phyloP scores from a whole-genome alignment of 352 stramenopile species.

The Pythium periplocum region DNA sequence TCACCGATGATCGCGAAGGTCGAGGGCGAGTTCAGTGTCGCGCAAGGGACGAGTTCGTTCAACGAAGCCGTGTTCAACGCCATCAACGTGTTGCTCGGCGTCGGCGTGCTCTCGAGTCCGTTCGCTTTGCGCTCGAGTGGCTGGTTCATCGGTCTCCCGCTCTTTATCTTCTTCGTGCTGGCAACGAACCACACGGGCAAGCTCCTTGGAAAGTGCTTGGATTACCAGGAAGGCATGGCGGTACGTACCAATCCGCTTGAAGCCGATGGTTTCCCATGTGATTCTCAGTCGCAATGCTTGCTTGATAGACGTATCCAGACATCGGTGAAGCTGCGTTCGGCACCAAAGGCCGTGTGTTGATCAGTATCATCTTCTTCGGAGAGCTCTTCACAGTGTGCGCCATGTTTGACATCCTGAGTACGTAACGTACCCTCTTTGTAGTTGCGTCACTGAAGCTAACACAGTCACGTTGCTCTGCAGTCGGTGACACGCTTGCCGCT shows the following conservation, averaged over 20 bases:
- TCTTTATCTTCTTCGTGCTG: constrained; percentile 83
- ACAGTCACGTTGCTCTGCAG: constrained; percentile 19
- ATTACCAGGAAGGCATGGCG: constrained; percentile 78
- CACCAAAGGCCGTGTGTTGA: constrained; percentile 56
- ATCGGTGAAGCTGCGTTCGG: constrained; percentile 81
- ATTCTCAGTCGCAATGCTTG: neutral
- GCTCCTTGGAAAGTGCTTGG: constrained; percentile 71
- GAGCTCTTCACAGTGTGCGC: constrained; percentile 78
- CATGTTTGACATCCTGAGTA: constrained; percentile 82
- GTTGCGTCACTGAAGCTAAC: neutral
- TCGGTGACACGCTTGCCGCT: constrained; percentile 69
- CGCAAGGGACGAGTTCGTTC: constrained; percentile 58
- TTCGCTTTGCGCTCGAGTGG: constrained; percentile 79
- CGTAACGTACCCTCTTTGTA: constrained; percentile 6
- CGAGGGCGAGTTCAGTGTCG: constrained; percentile 9
- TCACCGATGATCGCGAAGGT: constrained; percentile 31
- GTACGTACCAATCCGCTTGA: constrained; percentile 12
- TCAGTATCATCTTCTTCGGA: constrained; percentile 75
- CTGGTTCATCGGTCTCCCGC: constrained; percentile 54
- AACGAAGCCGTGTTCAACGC: constrained; percentile 76
- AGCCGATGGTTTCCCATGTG: neutral
- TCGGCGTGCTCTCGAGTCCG: constrained; percentile 78
- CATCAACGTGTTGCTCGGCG: constrained; percentile 84
- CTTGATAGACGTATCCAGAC: constrained; percentile 59
- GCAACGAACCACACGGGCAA: constrained; percentile 86